Evolutionary conservation across 495 filamentous ascomycete genomes (phyloP), one percentile per base, ranked within the genome.

Genomic region (Sabuloglossum arenarium): DNA sequence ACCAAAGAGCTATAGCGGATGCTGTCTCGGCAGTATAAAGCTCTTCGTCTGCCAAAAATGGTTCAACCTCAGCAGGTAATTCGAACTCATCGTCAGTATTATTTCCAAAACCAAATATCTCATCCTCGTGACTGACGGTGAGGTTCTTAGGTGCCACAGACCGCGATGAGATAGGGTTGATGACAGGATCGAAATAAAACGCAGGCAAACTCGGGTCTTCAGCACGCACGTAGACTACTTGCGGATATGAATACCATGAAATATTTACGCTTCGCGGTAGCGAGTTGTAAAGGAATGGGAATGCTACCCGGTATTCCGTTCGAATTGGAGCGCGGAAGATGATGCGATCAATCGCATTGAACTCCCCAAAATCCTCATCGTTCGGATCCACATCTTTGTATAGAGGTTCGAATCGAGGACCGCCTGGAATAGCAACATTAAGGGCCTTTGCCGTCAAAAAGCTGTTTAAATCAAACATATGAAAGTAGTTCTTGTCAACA

Each of bases 361-460:
- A 99, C 68, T 99, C 93, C 65, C 93, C 91, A 69, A 99, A 99
- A 65, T 99, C 93, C 68, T 99, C 93, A 63, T 97, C 89, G 63
- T 99, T 97, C 30, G 93, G 93, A 65, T 99, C 90, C 51, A 99
- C 87, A 61, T 99, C 93, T 69, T 99, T 99, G 74, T 97, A 99
- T 11, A 99, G 69, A 16, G 93, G 93, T 70, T 99, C 93, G 56
- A 99, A 99, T 42, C 91, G 81, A 60, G 93, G 93, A 34, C 93
- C 93, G 65, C 93, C 93, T 14, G 93, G 93, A 39, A 99, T 86
- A 9, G 93, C 90, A 53, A 97, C 89, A 61, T 99, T 99, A 51
- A 99, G 70, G 1, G 93, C 93, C 68, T 99, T 99, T 9, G 93
- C 93, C 19, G 93, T 96, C 56, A 90, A 80, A 65, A 97, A 95